Conservation (phyloP, 441 rosid genomes). For the Pelargonium myrrhifolium region DNA sequence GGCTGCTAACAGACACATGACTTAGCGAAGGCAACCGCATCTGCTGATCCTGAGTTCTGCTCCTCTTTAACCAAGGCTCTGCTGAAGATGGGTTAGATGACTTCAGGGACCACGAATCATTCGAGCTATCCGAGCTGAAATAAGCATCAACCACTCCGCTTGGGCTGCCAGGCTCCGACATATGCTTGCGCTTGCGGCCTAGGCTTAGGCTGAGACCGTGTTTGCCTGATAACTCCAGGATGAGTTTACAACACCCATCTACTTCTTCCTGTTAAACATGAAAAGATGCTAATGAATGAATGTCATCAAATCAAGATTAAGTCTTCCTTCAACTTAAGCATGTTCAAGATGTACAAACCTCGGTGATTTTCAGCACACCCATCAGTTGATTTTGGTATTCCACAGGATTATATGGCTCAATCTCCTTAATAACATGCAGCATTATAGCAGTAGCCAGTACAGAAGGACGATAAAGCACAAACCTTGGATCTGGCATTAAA, state of each 20-base stretch:
- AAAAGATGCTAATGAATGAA: neutral
- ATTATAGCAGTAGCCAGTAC: conserved; percentile 47
- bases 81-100: conserved; percentile 33
- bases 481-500: conserved; percentile 41
- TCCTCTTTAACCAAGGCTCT: conserved; percentile 47
- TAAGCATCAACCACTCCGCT: conserved; percentile 34
- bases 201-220: conserved; percentile 20
- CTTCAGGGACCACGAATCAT: conserved; percentile 34
- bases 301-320: neutral
- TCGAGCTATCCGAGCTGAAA: conserved; percentile 46
- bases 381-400: conserved; percentile 43
- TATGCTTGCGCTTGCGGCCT: conserved; percentile 33
- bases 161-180: conserved; percentile 28
- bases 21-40: conserved; percentile 53
- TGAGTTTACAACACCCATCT: conserved; percentile 35
- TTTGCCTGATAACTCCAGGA: conserved; percentile 29
- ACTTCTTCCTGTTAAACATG: conserved; percentile 36
- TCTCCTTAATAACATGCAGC: conserved; percentile 40
- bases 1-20: conserved; percentile 58
- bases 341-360: conserved; percentile 27
- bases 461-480: conserved; percentile 37
- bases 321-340: neutral
- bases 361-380: conserved; percentile 34
- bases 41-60: conserved; percentile 57
- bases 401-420: conserved; percentile 31